Evolutionary conservation across 1,284 basidiomycete species (phyloP).

Genomic region (Moniliella sp.): DNA sequence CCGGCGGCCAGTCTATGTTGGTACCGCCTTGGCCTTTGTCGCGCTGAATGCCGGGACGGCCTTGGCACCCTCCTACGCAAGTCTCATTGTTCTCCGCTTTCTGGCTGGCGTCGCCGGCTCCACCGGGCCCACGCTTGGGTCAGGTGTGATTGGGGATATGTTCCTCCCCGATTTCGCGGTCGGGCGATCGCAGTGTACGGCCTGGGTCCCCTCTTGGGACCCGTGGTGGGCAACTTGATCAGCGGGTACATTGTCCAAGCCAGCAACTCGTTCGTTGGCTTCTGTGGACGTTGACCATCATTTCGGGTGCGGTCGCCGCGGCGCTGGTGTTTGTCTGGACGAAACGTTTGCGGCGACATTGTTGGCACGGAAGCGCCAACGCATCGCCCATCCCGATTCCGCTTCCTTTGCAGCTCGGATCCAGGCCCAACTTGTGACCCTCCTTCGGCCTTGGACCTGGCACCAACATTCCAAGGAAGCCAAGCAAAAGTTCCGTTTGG

Average conservation of each 20-base stretch:
- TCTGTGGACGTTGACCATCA: conserved; percentile 13
- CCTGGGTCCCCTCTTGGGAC: conserved; percentile 17
- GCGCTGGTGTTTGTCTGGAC: conserved; percentile 6
- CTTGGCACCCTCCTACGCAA: conserved; percentile 25
- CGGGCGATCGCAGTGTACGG: conserved; percentile 14
- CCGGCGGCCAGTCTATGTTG: conserved; percentile 35
- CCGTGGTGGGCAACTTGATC: conserved; percentile 15
- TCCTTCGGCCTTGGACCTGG: background rate
- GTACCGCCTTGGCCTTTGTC: conserved; percentile 21
- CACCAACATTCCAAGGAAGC: conserved; percentile 2
- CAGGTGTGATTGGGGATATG: conserved; percentile 23
- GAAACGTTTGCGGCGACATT: conserved; percentile 20
- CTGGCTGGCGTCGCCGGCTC: conserved; percentile 17
- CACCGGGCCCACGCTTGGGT: conserved; percentile 18
- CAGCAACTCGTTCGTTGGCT: conserved; percentile 16
- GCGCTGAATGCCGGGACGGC: conserved; percentile 31
- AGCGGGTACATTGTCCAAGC: conserved; percentile 16
- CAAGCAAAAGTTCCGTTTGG: conserved; percentile 6
- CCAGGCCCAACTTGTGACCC: background rate
- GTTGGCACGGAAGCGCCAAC: conserved; percentile 7
- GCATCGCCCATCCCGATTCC: no score
- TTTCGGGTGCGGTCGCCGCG: conserved; percentile 3
- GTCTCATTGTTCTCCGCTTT: conserved; percentile 11
- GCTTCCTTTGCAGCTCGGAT: no score
- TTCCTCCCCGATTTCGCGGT: conserved; percentile 16